These are phyloP conservation scores for Hyphopichia homilentoma DNA, from an alignment of 805 yeast genomes.

Conservation along the genomic window DNA sequence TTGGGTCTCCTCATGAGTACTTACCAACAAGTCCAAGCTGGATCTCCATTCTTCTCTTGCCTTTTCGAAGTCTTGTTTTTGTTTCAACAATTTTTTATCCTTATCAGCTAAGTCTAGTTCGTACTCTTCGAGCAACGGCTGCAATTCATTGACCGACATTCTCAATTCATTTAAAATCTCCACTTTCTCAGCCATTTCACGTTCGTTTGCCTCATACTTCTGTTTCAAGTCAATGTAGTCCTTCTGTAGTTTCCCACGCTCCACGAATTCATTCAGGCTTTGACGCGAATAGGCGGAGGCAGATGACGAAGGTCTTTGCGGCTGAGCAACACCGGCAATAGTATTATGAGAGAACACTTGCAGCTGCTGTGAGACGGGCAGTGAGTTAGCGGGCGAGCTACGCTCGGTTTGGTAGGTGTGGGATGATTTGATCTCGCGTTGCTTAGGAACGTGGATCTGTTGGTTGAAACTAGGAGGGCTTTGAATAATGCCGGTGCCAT, in stretches of 20 bases:
- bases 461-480: conserved; percentile 1
- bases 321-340: too few species aligned
- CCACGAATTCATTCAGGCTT: conserved; percentile 6
- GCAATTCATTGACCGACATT: conserved; percentile 45
- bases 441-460: not conserved
- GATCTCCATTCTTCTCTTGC: conserved; percentile 60
- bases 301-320: not conserved
- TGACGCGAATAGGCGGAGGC: conserved; percentile 16
- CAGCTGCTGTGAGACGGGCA: too few species aligned
- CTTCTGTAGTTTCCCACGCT: conserved; percentile 12
- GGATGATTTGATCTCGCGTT: not conserved
- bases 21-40: conserved; percentile 52
- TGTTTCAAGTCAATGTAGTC: conserved; percentile 17
- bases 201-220: conserved; percentile 21
- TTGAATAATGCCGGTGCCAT: not conserved
- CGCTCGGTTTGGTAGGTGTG: not conserved
- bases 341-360: too few species aligned
- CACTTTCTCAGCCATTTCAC: conserved; percentile 39
- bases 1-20: conserved; percentile 55
- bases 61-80: conserved; percentile 44
- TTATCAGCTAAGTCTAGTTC: conserved; percentile 39
- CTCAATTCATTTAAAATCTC: conserved; percentile 47
- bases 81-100: conserved; percentile 46
- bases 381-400: not conserved
- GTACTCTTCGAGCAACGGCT: conserved; percentile 44